Evolutionary conservation across 768 basidiomycete genomes (phyloP), one percentile per base, ranked within the genome.

Genomic region (Inosperma sp.): DNA sequence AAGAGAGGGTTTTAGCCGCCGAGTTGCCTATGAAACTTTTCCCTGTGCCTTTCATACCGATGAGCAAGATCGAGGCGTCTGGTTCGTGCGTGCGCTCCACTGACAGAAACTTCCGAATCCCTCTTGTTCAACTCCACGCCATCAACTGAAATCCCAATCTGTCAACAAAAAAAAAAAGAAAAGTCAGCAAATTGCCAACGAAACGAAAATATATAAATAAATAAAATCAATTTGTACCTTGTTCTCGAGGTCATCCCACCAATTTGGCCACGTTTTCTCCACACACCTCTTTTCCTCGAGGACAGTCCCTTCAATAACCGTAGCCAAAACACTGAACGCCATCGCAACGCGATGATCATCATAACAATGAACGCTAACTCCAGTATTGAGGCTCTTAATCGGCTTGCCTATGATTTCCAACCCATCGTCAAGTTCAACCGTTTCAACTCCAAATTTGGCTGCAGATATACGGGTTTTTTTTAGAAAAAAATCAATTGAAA

Each of bases 201-300:
- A n/a, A n/a, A n/a, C n/a, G n/a, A n/a, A n/a, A n/a, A n/a, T n/a
- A n/a, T 21, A 36, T 23, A 31, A 7, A 8, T 22, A 8, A 9
- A 42, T 48, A 34, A 39, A 8, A n/a, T 35, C 33, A 13, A 51
- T n/a, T n/a, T n/a, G 3, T 44, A 89, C 91, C 82, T 96, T 96
- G 73, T 91, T 93, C 64, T 90, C 82, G 21, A 99, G 75, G 67
- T 98, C 96, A 63, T 98, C 96, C 94, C 95, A 99, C 92, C 94
- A 99, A 64, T 93, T 94, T 0, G 96, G 96, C 95, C 95, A 99
- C 0, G 95, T 99, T 79, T 99, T 99, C 70, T 95, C 95, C 26
- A 99, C 96, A 62, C 96, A 97, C 48, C 94, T 77, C 69, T 95
- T 95, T 72, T 98, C 95, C 62, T 97, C 93, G 23, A 98, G 76